Evolutionary conservation across 148 eudicot species (phyloP).

Genomic region (Camellia japonica): DNA sequence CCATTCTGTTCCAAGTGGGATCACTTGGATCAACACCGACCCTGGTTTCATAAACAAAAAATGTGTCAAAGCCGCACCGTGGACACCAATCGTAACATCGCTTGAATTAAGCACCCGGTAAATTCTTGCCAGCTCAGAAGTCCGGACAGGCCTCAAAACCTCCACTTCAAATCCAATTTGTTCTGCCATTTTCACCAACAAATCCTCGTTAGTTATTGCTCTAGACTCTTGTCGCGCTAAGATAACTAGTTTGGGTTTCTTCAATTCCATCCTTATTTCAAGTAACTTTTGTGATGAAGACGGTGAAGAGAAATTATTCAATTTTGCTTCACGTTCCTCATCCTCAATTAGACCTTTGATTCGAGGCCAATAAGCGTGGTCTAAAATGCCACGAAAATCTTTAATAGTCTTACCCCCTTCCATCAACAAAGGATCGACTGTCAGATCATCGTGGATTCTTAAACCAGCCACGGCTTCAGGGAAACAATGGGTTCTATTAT

Average conservation of each 20-base stretch:
- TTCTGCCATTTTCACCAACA: slow-evolving; percentile 64
- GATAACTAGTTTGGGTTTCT: slow-evolving; percentile 65
- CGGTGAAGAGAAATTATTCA: slow-evolving; percentile 5
- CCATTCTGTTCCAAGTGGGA: slow-evolving; percentile 88
- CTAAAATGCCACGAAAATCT: slow-evolving; percentile 62
- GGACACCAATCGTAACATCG: slow-evolving; percentile 83
- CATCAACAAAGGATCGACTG: slow-evolving; percentile 56
- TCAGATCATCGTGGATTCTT: slow-evolving; percentile 78
- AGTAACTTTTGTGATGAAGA: slow-evolving; percentile 15
- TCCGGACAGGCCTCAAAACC: slow-evolving; percentile 49
- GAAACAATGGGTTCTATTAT: slow-evolving; percentile 73
- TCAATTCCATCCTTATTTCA: background rate
- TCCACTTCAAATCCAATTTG: slow-evolving; percentile 61
- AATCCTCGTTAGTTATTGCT: slow-evolving; percentile 61
- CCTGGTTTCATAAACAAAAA: slow-evolving; percentile 70
- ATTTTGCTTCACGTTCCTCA: slow-evolving; percentile 36
- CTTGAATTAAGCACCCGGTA: slow-evolving; percentile 64
- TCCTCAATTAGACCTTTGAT: slow-evolving; percentile 53
- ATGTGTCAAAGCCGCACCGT: slow-evolving; percentile 91
- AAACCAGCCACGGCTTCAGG: slow-evolving; percentile 79
- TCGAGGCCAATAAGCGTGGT: slow-evolving; percentile 74
- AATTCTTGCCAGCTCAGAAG: slow-evolving; percentile 70
- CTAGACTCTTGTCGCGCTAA: slow-evolving; percentile 69
- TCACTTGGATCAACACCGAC: slow-evolving; percentile 70
- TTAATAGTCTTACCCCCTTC: slow-evolving; percentile 44